Conservation (phyloP, 139 green algal species). For the Tetradesmus lagerheimii region DNA sequence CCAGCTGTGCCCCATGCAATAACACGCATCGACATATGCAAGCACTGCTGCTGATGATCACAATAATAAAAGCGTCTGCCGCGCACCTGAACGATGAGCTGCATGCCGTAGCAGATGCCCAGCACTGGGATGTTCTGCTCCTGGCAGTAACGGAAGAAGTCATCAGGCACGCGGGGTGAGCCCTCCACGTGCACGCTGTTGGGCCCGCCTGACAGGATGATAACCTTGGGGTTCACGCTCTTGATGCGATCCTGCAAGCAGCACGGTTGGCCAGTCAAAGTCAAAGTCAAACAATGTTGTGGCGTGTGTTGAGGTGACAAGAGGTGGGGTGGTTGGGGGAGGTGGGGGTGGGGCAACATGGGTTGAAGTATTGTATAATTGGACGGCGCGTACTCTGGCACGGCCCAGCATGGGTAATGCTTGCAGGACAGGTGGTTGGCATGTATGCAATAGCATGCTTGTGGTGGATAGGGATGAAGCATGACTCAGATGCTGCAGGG, state of each 20-base stretch:
- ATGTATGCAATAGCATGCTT: too few relatives aligned
- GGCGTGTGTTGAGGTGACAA: too few relatives aligned
- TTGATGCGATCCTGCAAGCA: constrained; percentile 87
- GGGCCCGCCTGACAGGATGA: constrained; percentile 97
- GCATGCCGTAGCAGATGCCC: constrained; percentile 99
- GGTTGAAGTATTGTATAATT: too few relatives aligned
- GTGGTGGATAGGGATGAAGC: neutral
- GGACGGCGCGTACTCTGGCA: too few relatives aligned
- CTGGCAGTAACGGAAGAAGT: constrained; percentile 86
- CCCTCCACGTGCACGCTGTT: constrained; percentile 96
- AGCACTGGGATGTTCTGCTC: constrained; percentile 86
- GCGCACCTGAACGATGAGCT: constrained; percentile 74
- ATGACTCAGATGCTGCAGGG: neutral
- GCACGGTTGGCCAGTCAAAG: neutral
- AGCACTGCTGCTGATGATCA: too few relatives aligned
- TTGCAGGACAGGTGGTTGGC: neutral
- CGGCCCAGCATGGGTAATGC: too few relatives aligned
- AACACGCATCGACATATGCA: too few relatives aligned
- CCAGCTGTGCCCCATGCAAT: constrained; percentile 76
- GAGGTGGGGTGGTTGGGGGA: too few relatives aligned
- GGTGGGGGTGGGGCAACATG: too few relatives aligned
- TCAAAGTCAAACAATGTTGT: too few relatives aligned
- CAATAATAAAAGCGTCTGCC: neutral
- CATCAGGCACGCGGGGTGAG: constrained; percentile 86
- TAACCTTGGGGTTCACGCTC: constrained; percentile 74